Evolutionary conservation across 768 basidiomycete genomes (phyloP), one percentile per base, ranked within the genome.

Genomic region (Udeniomyces megalosporus): DNA sequence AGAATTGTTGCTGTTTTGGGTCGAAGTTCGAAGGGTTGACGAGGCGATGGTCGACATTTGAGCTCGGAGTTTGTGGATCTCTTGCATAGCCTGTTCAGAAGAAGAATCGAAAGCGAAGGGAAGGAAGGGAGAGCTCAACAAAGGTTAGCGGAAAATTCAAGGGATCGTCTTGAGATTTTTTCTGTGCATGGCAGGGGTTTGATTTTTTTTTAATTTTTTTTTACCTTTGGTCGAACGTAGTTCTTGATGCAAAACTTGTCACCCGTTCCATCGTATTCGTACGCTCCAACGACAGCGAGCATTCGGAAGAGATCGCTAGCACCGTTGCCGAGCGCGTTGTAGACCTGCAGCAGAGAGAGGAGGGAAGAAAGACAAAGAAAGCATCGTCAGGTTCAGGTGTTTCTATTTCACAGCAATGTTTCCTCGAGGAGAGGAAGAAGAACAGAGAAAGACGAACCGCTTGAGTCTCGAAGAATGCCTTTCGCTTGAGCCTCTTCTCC

Each of bases 251-350:
- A 99, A 73, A 97, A 99, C 24, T 78, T 72, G 61, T 80, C 79
- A 1, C 82, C 82, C 28, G 86, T 86, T 10, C 87, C 85, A 24
- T 86, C 85, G 71, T 85, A 93, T 71, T 95, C 92, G 71, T 90
- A 97, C 3, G 93, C 95, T 0, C 95, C 95, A 20, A 95, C 83
- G n/a, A 93, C 89, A 15, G 92, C 91, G 10, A 99, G 77, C 35
- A 85, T 74, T 68, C 85, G 84, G 75, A 96, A 87, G 32, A 89
- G 73, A 69, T 99, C 95, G 71, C 91, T 95, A 6, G 78, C 78
- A 24, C 78, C 82, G 57, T 80, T 80, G 12, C 95, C 95, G 34
- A 97, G 77, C 2, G 84, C 81, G 3, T 83, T 77, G 73, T 95
- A 90, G 26, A 76, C 75, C 89, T 93, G 67, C 7, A 2, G 31